Evolutionary conservation across 768 basidiomycete species (phyloP).

Genomic region (Calocybe indica): DNA sequence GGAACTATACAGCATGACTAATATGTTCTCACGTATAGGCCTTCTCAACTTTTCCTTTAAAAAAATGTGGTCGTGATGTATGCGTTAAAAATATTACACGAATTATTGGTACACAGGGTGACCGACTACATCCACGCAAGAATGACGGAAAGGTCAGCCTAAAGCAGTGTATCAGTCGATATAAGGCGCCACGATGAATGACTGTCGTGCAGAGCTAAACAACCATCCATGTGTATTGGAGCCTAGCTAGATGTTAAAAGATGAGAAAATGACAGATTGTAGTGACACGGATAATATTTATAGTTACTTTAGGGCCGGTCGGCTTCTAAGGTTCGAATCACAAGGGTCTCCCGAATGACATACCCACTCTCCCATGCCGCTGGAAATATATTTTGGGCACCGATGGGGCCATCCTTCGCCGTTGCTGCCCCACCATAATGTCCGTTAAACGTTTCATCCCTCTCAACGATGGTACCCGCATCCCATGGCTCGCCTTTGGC

Average conservation of each 20-base stretch:
- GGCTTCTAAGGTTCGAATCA: not conserved
- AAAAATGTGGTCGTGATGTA: conserved; percentile 10
- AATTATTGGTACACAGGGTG: conserved; percentile 60
- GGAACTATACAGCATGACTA: conserved; percentile 40
- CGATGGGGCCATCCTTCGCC: not conserved
- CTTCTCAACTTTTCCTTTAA: conserved; percentile 17
- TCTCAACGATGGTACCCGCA: conserved; percentile 48
- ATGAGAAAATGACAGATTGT: conserved; percentile 23
- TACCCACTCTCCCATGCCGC: not conserved
- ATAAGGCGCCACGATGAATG: conserved; percentile 55
- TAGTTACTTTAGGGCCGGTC: conserved; percentile 41
- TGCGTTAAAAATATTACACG: not conserved
- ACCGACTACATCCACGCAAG: conserved; percentile 43
- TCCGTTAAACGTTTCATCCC: conserved; percentile 23
- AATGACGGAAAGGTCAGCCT: conserved; percentile 45
- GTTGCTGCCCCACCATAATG: conserved; percentile 15
- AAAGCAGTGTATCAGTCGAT: conserved; percentile 54
- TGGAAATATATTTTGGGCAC: not conserved
- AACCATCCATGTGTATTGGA: conserved; percentile 49
- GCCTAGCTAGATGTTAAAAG: conserved; percentile 66
- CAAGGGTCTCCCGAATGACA: not conserved
- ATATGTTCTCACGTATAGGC: conserved; percentile 19
- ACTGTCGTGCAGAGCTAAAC: conserved; percentile 29
- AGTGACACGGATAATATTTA: conserved; percentile 7
- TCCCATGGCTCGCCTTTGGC: conserved; percentile 59